Base-by-base conservation (phyloP, 208 protist species). In the Leishmania tropica region DNA sequence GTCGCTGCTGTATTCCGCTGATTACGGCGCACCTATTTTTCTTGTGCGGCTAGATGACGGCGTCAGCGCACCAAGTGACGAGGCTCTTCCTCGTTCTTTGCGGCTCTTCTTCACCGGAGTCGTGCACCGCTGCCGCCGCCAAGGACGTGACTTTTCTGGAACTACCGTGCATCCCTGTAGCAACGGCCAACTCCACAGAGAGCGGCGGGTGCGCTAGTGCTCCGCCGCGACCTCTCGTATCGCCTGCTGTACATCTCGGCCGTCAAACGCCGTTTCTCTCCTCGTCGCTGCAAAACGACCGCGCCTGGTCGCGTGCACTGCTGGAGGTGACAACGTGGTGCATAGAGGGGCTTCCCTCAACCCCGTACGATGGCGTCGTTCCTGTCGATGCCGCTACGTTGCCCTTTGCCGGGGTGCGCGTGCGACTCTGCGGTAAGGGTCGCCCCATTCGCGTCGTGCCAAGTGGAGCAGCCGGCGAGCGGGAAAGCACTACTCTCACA, bases 301-400 rank as follows among this genome's bases (percentile, higher is more conserved):
- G 83, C 10, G 54, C 62, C 51, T 85, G 83, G 83, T 85, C 83
- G 2, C 83, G 83, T 7, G 58, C 48, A 42, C 56, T 82, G 2
- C 31, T 85, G 19, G 83, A 85, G 56, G 73, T 85, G 31, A 85
- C 83, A n/a, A 80, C 83, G 37, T 85, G 83, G 83, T 85, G 78
- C 74, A 85, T 85, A 37, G 54, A 85, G 42, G 83, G 83, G 13
- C 76, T 85, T 4, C 24, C 78, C 58, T 56, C 76, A 21, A 45
- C n/a, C 48, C 13, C 73, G 31, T 28, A 47, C 28, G 76, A 56
- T 17, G 40, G 15, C 24, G 40, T 79, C 17, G 17, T 37, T 73
- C 73, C 83, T 19, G 62, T 85, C 42, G 83, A 85, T 17, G 77
- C 60, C 1, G 45, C 78, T 13, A 31, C 74, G 8, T 37, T 82